Evolutionary conservation across 2,329 filamentous ascomycete species (phyloP).

Genomic region (Aureobasidium sp.): DNA sequence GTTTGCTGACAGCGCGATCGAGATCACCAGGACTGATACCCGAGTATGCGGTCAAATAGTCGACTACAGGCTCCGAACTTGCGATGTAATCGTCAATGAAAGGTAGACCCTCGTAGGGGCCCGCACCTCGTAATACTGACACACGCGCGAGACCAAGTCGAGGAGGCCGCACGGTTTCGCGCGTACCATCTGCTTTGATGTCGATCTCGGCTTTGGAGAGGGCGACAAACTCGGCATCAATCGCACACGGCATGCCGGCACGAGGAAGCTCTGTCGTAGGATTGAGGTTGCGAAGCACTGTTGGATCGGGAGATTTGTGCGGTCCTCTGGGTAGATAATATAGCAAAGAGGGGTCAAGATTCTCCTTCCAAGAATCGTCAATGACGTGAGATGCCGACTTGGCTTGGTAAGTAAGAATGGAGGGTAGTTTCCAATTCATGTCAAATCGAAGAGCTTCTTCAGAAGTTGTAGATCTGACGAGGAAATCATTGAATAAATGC

Average conservation of each 20-base stretch:
- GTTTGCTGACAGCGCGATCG: constrained; percentile 65
- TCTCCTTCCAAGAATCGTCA: constrained; percentile 77
- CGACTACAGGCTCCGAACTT: constrained; percentile 82
- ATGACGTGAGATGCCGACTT: constrained; percentile 73
- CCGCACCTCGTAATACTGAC: constrained; percentile 76
- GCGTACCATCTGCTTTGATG: constrained; percentile 87
- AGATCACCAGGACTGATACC: constrained; percentile 82
- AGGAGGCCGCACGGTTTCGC: constrained; percentile 83
- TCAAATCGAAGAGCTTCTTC: constrained; percentile 88
- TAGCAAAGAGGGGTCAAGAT: constrained; percentile 74
- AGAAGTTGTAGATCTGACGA: constrained; percentile 69
- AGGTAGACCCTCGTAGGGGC: constrained; percentile 67
- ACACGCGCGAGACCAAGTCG: constrained; percentile 88
- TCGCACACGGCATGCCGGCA: constrained; percentile 62
- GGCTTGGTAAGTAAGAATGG: constrained; percentile 76
- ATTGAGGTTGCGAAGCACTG: constrained; percentile 53
- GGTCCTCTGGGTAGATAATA: constrained; percentile 40
- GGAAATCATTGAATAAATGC: constrained; percentile 97
- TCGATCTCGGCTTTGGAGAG: constrained; percentile 90
- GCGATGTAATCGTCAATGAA: constrained; percentile 98
- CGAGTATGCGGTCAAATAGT: constrained; percentile 91
- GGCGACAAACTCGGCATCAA: constrained; percentile 95
- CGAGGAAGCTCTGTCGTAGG: constrained; percentile 55
- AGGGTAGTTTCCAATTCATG: constrained; percentile 84
- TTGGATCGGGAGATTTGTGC: constrained; percentile 35